Base-by-base conservation (phyloP, 108 stramenopile genomes). In the Aurantiochytrium sp. region DNA sequence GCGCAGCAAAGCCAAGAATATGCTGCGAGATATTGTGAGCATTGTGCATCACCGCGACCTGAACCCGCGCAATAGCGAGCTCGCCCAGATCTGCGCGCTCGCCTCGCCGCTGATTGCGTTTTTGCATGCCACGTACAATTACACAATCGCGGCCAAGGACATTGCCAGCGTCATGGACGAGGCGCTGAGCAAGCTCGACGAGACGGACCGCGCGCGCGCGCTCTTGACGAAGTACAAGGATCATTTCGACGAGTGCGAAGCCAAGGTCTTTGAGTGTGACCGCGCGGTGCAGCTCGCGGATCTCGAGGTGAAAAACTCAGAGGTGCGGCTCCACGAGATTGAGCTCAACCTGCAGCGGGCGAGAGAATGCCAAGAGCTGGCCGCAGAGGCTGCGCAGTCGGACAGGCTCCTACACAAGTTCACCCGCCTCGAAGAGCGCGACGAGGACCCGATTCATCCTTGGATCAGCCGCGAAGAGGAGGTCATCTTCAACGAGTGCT, bases 391-490 rank as follows among this genome's bases (percentile, higher is more conserved):
- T 17, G 59, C 59, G 27, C 32, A 65, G 34, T 15, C 59, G 8
- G 59, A 65, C 12, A 8, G 4, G 12, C 59, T 65, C 24, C 15
- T 81, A 1, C 73, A 81, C 45, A 41, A 48, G 45, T 81, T 81
- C 24, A 81, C 73, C 24, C 42, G 45, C 39, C n/a, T 27, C 2
- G 39, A 48, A 24, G 73, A 81, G 73, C 73, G 39, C 45, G 73
- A 81, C 2, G 73, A 81, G 12, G 45, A 48, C 39, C 42, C 39
- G 2, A 81, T 81, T 81, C 8, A 22, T 42, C 73, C 73, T 41
- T 81, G 73, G 73, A 48, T 81, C 24, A 81, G 73, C 45, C 73
- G 73, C 21, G 73, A 81, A 24, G 73, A 81, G 8, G 73, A 81
- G 73, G 39, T 48, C 2, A 81, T 81, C 45, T 48, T 41, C 27